Base-by-base conservation (phyloP, 78 protist species). In the Polysphondylium violaceum region DNA sequence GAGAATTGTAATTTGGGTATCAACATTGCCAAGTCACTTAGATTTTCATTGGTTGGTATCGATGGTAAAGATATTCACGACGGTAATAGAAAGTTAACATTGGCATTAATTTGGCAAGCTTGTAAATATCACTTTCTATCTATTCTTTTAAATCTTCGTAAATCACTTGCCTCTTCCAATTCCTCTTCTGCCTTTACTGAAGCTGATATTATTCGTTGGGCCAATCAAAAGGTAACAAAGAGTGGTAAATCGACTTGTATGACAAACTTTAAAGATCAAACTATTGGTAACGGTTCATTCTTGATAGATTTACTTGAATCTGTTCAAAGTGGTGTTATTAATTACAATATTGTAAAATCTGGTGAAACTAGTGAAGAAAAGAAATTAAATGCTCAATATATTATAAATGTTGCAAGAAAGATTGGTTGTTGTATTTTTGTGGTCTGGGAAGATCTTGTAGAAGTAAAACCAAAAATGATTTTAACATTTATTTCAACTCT, bases 1-100 rank as follows among this genome's bases (percentile, higher is more conserved):
- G 98, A 93, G 47, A 98, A 98, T 83, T 90, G 96, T 73, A 96
- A 98, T 85, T 87, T 91, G 53, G 97, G 91, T 19, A 79, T 98
- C 21, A 58, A 67, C 25, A 53, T 96, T 4, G 97, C 92, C 55
- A 65, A 73, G 69, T 36, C 69, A 55, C n/a, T 78, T 25, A 68
- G 74, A 53, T 86, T 95, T 64, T 61, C 86, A 14, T 56, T 97
- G 43, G 96, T 95, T 36, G 96, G 96, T 69, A 93, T 96, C 69
- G 96, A 55, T 29, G 99, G 98, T 44, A 83, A 53, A 51, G 97
- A 98, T 74, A 71, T 98, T 40, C 87, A 69, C 35, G 98, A 94
- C 16, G 97, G 98, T 60, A 76, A 94, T 87, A 38, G 86, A 47
- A 97, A 21, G 61, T 79, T 95, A 71, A 89, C 97, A 31, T 94